Conservation (phyloP, 1,284 basidiomycete species). For the Testicularia cyperi region DNA sequence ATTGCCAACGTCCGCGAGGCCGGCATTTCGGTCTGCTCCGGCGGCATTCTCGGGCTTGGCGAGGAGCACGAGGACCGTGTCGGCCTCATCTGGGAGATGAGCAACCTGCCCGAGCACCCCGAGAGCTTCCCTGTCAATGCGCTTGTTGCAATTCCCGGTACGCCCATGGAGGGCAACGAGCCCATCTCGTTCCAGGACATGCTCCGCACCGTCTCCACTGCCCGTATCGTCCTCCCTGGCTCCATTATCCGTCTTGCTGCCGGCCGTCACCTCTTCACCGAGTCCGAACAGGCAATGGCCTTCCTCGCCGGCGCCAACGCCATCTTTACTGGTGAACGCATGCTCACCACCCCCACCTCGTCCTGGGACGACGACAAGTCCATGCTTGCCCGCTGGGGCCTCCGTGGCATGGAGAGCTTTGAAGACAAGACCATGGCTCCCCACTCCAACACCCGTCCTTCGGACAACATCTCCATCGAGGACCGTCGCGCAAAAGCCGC, state of each 20-base stretch:
- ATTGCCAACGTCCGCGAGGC: constrained; percentile 87
- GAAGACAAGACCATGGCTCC: constrained; percentile 52
- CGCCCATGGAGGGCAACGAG: constrained; percentile 66
- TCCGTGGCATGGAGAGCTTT: constrained; percentile 83
- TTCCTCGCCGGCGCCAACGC: constrained; percentile 99
- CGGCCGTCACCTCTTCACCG: constrained; percentile 83
- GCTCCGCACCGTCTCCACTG: constrained; percentile 90
- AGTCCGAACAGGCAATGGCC: constrained; percentile 93
- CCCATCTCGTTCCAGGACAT: constrained; percentile 72
- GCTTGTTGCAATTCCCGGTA: constrained; percentile 69
- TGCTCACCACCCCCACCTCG: constrained; percentile 86
- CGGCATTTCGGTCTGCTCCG: constrained; percentile 95
- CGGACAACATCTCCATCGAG: constrained; percentile 13
- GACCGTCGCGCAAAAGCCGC: constrained; percentile 28
- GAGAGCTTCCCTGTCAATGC: constrained; percentile 99
- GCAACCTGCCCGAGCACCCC: constrained; percentile 87
- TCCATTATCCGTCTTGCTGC: constrained; percentile 96
- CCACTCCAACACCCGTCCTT: constrained; percentile 19
- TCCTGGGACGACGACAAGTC: constrained; percentile 75
- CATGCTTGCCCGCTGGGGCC: constrained; percentile 90
- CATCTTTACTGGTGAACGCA: constrained; percentile 93
- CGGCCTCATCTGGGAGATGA: constrained; percentile 88
- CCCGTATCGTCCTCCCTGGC: constrained; percentile 81
- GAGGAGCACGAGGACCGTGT: constrained; percentile 88
- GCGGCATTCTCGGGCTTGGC: constrained; percentile 91